Conservation (phyloP, 805 yeast genomes). For the Hanseniaspora pseudoguilliermondii region DNA sequence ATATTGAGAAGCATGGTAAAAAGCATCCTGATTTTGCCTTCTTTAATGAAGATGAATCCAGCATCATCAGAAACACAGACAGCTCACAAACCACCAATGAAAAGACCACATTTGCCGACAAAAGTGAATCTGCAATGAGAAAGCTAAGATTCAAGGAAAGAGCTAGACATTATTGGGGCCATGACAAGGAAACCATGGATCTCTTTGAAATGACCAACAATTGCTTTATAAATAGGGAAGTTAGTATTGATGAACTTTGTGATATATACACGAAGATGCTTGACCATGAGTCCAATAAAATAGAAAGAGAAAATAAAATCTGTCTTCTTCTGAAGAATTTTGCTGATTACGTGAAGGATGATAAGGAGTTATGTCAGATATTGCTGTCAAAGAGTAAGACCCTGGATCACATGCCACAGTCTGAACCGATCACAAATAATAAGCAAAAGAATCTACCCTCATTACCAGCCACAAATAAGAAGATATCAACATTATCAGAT, state of each 20-base stretch:
- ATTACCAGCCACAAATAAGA: background rate
- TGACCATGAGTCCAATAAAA: constrained; percentile 19
- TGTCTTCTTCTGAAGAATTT: constrained; percentile 48
- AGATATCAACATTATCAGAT: background rate
- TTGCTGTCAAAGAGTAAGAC: constrained; percentile 6
- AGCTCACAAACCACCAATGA: constrained; percentile 25
- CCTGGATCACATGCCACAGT: constrained; percentile 18
- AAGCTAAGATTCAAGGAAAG: constrained; percentile 63
- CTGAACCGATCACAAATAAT: constrained; percentile 12
- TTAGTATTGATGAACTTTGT: constrained; percentile 39
- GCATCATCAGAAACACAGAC: constrained; percentile 10
- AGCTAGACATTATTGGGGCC: constrained; percentile 64
- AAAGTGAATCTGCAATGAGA: constrained; percentile 34
- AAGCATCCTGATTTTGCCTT: constrained; percentile 9
- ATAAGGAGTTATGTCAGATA: constrained; percentile 33
- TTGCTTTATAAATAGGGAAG: constrained; percentile 33
- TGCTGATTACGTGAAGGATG: constrained; percentile 40
- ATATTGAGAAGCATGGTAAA: constrained; percentile 57
- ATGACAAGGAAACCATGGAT: constrained; percentile 35
- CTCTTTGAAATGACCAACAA: constrained; percentile 40
- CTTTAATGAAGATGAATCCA: constrained; percentile 8
- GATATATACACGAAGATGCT: constrained; percentile 40
- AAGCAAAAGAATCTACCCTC: background rate
- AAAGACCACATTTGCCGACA: constrained; percentile 42
- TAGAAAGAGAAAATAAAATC: constrained; percentile 18